phyloP scores from a whole-genome alignment of 768 basidiomycete genomes.

The Collybia mongolica region DNA sequence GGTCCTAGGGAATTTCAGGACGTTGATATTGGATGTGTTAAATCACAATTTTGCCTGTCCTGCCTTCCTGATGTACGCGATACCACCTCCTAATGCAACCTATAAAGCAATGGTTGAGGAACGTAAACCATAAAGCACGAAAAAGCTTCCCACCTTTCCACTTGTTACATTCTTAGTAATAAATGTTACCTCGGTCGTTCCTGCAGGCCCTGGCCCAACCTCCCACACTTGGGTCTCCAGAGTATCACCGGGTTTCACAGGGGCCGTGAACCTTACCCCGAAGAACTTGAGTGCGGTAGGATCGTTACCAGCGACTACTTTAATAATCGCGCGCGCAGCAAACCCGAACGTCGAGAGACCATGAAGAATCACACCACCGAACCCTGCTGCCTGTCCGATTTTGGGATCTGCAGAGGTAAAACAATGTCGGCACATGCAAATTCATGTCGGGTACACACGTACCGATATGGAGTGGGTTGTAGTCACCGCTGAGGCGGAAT shows the following conservation, averaged over 20 bases:
- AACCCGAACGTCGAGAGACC: slow-evolving; percentile 84
- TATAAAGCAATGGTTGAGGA: slow-evolving; percentile 14
- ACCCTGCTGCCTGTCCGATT: slow-evolving; percentile 71
- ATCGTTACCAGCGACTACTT: slow-evolving; percentile 58
- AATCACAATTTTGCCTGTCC: slow-evolving; percentile 23
- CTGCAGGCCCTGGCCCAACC: slow-evolving; percentile 61
- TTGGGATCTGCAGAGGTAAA: slow-evolving; percentile 51
- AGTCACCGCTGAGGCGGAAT: slow-evolving; percentile 77
- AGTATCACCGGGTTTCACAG: slow-evolving; percentile 80
- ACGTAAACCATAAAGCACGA: background rate
- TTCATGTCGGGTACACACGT: slow-evolving; percentile 6
- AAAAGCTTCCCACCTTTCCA: slow-evolving; percentile 47
- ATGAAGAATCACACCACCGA: slow-evolving; percentile 85
- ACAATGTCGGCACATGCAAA: background rate
- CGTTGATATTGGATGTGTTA: background rate
- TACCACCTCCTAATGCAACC: slow-evolving; percentile 57
- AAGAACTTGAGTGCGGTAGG: slow-evolving; percentile 64
- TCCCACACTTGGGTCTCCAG: slow-evolving; percentile 82
- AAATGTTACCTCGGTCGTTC: slow-evolving; percentile 60
- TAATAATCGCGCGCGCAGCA: slow-evolving; percentile 73
- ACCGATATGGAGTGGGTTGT: slow-evolving; percentile 80
- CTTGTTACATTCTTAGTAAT: slow-evolving; percentile 57
- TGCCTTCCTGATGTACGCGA: slow-evolving; percentile 60
- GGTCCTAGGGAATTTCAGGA: too few relatives aligned
- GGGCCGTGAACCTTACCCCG: slow-evolving; percentile 77